Evolutionary conservation across 164 flowering plant genomes (phyloP), one percentile per base, ranked within the genome.

Genomic region (Aristolochia contorta): DNA sequence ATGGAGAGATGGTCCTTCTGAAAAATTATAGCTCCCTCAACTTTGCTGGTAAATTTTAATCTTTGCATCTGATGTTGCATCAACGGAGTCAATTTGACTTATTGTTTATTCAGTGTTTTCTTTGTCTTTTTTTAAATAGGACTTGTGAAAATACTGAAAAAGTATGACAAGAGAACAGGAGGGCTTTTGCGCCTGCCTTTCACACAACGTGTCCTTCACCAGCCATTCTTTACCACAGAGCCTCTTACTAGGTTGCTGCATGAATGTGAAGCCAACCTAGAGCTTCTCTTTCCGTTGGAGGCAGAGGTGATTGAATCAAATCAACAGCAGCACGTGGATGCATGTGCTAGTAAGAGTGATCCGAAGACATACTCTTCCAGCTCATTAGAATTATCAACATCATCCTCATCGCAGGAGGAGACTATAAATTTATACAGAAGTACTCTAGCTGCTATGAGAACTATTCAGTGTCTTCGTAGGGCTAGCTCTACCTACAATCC

Each of bases 1-100:
- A 89, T 68, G 96, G 96, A 51, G 89, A 86, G 71, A 86, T 89
- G 93, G 89, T 89, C 46, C 93, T 89, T 64, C 89, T 89, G 0
- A 80, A 86, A 72, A 89, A 84, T 60, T 89, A 89, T 49, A 86
- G 96, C 79, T 83, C 91, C 67, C 78, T 89, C 23, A 89, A 89
- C 69, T 89, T 89, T 78, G 87, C 89, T 74, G 96, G 96, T 89
- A 74, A 6, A 6, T 13, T 37, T 20, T 18, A 2, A 18, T 49
- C 22, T 13, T 18, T 20, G 53, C n/a, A 18, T 18, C 22, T 20
- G 22, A 49, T 49, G 19, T 20, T 49, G 53, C 53, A 20, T 49
- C 8, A 18, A 49, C 6, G 22, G 19, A 49, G 53, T 18, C 30
- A 2, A 49, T 48, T 3, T 18, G 53, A 6, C n/a, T 4, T 18